Evolutionary conservation across 352 stramenopile species (phyloP).

Genomic region (Phytopythium chamaehyphon): DNA sequence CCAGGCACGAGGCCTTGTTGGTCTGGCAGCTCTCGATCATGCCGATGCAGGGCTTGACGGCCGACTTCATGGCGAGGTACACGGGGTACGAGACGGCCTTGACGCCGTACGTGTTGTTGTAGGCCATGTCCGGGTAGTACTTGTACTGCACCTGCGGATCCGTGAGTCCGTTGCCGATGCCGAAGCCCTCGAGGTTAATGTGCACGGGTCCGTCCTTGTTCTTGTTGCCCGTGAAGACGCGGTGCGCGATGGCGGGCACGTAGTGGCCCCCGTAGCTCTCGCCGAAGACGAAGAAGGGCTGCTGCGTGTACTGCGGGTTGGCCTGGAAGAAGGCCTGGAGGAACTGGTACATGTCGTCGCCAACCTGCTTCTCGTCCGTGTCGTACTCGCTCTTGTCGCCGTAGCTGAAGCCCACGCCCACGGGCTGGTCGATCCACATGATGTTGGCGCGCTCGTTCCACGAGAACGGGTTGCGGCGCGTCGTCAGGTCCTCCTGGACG

Average conservation of each 20-base stretch:
- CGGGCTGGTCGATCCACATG: constrained; percentile 96
- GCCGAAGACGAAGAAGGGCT: constrained; percentile 92
- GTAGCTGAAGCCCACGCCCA: constrained; percentile 94
- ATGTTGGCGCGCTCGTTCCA: constrained; percentile 95
- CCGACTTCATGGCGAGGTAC: constrained; percentile 67
- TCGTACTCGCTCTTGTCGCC: constrained; percentile 86
- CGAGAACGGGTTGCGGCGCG: constrained; percentile 85
- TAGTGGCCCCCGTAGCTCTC: constrained; percentile 95
- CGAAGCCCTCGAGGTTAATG: constrained; percentile 92
- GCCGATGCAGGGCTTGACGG: constrained; percentile 47
- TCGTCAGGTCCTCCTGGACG: constrained; percentile 89
- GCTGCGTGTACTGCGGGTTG: constrained; percentile 88
- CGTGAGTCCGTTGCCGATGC: constrained; percentile 96
- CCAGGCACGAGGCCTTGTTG: constrained; percentile 66
- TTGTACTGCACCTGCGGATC: constrained; percentile 90
- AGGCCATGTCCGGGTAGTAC: constrained; percentile 85
- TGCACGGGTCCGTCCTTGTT: constrained; percentile 37
- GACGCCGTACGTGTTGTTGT: constrained; percentile 87
- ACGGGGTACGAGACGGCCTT: constrained; percentile 56
- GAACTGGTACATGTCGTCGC: constrained; percentile 96
- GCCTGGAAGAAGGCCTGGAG: constrained; percentile 91
- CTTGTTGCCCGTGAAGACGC: constrained; percentile 76
- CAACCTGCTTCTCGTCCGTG: constrained; percentile 90
- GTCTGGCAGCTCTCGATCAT: constrained; percentile 89
- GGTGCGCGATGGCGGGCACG: constrained; percentile 77